Base-by-base conservation (phyloP, 2,329 filamentous ascomycete species). In the Nemania sp. region DNA sequence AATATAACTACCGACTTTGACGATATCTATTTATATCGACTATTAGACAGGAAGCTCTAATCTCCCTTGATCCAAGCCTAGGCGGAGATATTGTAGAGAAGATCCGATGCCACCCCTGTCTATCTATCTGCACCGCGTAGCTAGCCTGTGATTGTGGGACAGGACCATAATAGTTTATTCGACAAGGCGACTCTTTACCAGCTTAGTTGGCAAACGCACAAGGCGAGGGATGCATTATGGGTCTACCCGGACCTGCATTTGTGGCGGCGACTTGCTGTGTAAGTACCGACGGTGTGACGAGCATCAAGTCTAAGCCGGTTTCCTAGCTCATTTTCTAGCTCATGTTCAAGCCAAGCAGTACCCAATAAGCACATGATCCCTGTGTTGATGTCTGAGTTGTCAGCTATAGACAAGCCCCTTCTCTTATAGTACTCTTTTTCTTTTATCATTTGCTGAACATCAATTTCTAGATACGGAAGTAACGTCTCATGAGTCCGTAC, bases 211-310 rank as follows among this genome's bases (percentile, higher is more conserved):
- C 53, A 43, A 55, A 56, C 41, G 43, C 26, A 59, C 15, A 62
- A 55, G 58, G 55, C 65, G 29, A 58, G 61, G 57, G 52, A 18
- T 56, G 32, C 52, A 38, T 53, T 54, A 52, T 58, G 53, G 58
- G 49, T 24, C 43, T 69, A n/a, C 49, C 64, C 29, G 69, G 67
- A 72, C 68, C 70, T 72, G 70, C 70, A 70, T 72, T n/a, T 58
- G 70, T 67, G 67, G 70, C 68, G 67, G 67, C 68, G 41, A 49
- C 58, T 55, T 35, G 47, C 58, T 62, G 63, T 64, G 47, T 62
- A 66, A 71, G 61, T 69, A 66, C 67, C 70, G 68, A 65, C 35
- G 47, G 43, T 47, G 43, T 68, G 66, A 66, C 56, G 47, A 58
- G 62, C 57, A 64, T 27, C 49, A 58, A 61, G 59, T 56, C 49